Conservation (phyloP, 2,329 filamentous ascomycete species). For the Apiospora malaysiana region DNA sequence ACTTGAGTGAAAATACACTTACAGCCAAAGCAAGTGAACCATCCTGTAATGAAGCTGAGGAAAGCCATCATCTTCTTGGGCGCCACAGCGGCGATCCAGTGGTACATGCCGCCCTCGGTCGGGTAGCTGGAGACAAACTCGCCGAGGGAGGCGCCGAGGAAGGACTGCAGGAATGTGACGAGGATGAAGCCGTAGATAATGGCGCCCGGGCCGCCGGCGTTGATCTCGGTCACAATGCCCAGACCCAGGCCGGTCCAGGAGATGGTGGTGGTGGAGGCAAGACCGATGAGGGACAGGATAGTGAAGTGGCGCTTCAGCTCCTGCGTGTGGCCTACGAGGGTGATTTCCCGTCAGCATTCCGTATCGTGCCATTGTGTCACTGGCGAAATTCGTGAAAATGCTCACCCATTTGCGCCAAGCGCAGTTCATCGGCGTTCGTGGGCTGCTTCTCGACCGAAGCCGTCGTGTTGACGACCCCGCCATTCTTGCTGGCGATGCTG, state of each 20-base stretch:
- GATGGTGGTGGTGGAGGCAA: slow-evolving; percentile 56
- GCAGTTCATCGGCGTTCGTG: slow-evolving; percentile 45
- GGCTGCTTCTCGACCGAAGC: not conserved
- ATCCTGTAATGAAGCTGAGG: slow-evolving; percentile 43
- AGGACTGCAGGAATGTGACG: slow-evolving; percentile 52
- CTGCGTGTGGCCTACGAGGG: slow-evolving; percentile 49
- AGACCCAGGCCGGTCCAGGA: slow-evolving; percentile 55
- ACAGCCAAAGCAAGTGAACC: slow-evolving; percentile 4
- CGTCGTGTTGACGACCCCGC: not conserved
- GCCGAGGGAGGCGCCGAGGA: slow-evolving; percentile 50
- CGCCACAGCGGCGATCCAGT: slow-evolving; percentile 51
- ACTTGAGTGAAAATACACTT: not conserved
- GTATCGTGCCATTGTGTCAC: not conserved
- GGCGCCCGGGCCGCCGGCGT: slow-evolving; percentile 53
- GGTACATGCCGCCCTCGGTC: slow-evolving; percentile 56
- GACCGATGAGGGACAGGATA: slow-evolving; percentile 52
- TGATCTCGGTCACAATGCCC: slow-evolving; percentile 52
- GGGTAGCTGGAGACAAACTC: slow-evolving; percentile 56
- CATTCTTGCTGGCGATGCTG: not conserved
- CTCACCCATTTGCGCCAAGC: slow-evolving; percentile 51
- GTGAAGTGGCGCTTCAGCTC: slow-evolving; percentile 55
- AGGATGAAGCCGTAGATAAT: slow-evolving; percentile 58
- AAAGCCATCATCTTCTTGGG: slow-evolving; percentile 45
- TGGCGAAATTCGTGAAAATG: not conserved
- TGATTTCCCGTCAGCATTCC: not conserved